Conservation (phyloP, 164 flowering plant genomes). For the Paratinospora sagittata region DNA sequence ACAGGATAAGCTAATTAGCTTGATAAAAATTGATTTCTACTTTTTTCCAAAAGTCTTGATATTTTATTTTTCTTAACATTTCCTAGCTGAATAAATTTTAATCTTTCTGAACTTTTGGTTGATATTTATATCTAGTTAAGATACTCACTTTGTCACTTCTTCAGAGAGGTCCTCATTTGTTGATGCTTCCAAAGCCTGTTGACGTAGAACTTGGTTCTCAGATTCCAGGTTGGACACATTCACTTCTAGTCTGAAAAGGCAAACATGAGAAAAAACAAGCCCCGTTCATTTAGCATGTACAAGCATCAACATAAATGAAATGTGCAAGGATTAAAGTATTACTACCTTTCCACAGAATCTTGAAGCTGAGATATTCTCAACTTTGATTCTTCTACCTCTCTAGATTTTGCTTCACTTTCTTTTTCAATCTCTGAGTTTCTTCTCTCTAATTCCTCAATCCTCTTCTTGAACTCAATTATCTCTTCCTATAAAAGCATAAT, state of each 20-base stretch:
- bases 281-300: not conserved
- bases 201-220: constrained; percentile 84
- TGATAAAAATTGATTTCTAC: not conserved
- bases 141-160: constrained; percentile 48
- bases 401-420: constrained; percentile 39
- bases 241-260: constrained; percentile 44
- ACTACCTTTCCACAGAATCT: constrained; percentile 61
- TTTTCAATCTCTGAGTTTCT: constrained; percentile 37
- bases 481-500: constrained; percentile 35
- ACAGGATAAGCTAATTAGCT: not conserved
- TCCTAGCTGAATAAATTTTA: too few species aligned
- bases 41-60: not conserved
- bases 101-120: not conserved
- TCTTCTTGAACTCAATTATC: constrained; percentile 36
- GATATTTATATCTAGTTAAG: not conserved
- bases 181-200: constrained; percentile 64
- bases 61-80: too few species aligned
- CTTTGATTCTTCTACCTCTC: constrained; percentile 54
- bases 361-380: constrained; percentile 44
- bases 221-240: constrained; percentile 66
- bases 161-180: constrained; percentile 46
- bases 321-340: not conserved
- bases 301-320: not conserved
- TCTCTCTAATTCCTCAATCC: constrained; percentile 44
- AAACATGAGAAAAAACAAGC: constrained; percentile 9